A percentile compares a stretch with the other conserved stretches of the same genome.
Evolutionary conservation across 2,329 filamentous ascomycete genomes (phyloP).

Genomic region (Orbilia javanica): DNA sequence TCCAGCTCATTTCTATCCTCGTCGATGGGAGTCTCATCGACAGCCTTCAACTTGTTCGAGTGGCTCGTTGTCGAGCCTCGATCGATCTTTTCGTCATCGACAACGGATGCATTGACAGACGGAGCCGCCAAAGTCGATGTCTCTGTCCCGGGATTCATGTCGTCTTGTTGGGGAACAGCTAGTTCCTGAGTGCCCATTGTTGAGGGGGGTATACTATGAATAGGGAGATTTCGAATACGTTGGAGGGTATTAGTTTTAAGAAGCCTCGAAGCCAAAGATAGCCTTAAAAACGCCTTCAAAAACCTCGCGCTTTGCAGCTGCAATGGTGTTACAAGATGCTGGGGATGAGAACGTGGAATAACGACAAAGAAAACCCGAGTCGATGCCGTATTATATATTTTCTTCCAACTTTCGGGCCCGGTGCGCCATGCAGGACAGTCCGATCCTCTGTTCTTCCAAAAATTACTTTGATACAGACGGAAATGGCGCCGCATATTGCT

Average conservation of each 20-base stretch:
- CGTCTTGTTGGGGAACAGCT: constrained; percentile 46
- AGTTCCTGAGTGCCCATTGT: constrained; percentile 44
- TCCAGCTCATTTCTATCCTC: constrained; percentile 41
- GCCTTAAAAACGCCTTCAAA: not conserved
- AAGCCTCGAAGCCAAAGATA: not conserved
- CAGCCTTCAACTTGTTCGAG: constrained; percentile 40
- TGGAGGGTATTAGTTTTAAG: not conserved
- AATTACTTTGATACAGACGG: constrained; percentile 48
- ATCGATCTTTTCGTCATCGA: constrained; percentile 52
- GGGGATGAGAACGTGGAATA: constrained; percentile 1
- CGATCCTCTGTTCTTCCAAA: constrained; percentile 7
- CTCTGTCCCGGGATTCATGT: constrained; percentile 52
- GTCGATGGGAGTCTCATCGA: constrained; percentile 47
- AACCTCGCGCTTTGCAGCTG: not conserved
- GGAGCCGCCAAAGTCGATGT: constrained; percentile 53
- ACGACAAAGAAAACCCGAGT: not conserved
- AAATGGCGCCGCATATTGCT: constrained; percentile 53
- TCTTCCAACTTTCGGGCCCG: not conserved
- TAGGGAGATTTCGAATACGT: not conserved
- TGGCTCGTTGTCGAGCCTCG: constrained; percentile 51
- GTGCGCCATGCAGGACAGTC: not conserved
- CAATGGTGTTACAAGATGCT: not conserved
- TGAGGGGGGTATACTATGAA: not conserved
- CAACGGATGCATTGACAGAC: constrained; percentile 39
- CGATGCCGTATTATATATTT: constrained; percentile 31